Evolutionary conservation across 2,329 filamentous ascomycete genomes (phyloP), one percentile per base, ranked within the genome.

Genomic region (Aureobasidium sp.): DNA sequence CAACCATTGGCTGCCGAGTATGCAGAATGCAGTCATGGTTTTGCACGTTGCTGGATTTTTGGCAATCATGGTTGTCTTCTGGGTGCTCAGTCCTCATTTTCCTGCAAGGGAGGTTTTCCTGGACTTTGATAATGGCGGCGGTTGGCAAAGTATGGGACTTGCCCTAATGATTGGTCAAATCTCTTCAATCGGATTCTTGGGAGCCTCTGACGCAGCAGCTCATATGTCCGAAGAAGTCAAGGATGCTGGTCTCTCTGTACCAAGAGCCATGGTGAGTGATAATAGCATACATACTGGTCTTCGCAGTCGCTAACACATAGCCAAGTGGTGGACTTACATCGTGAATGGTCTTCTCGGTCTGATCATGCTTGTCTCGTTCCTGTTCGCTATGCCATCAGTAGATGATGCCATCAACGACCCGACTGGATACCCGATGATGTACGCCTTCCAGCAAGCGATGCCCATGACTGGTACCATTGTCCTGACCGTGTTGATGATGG

Each of bases 41-140:
- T 51, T 76, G 4, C 75, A 77, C 59, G 65, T 75, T 36, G 65
- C 76, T 25, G 74, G 70, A 34, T 77, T 73, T 65, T 65, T 73
- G 2, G 67, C 71, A 3, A 66, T 72, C 3, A 64, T 65, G 59
- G 54, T 64, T 1, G 47, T 67, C 27, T 57, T 68, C 37, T 65
- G 61, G 64, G 68, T 68, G 3, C 63, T 71, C 9, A 65, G 68
- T 5, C 70, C 70, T 3, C 65, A 68, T 6, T 65, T 66, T 9
- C 57, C 64, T n/a, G 66, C 66, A 7, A 65, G 41, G 57, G 63
- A 68, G 3, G 75, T 75, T 1, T 76, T 76, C 61, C 71, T 70
- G 1, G 62, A 72, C 8, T 75, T 76, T 62, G 66, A 70, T 16
- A 74, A 73, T 44, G 61, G 64, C 1, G 76, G 74, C 1, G 73